Evolutionary conservation across 2,329 filamentous ascomycete species (phyloP), one percentile per base, ranked within the genome.

Genomic region (Emmonsiellopsis sp.): DNA sequence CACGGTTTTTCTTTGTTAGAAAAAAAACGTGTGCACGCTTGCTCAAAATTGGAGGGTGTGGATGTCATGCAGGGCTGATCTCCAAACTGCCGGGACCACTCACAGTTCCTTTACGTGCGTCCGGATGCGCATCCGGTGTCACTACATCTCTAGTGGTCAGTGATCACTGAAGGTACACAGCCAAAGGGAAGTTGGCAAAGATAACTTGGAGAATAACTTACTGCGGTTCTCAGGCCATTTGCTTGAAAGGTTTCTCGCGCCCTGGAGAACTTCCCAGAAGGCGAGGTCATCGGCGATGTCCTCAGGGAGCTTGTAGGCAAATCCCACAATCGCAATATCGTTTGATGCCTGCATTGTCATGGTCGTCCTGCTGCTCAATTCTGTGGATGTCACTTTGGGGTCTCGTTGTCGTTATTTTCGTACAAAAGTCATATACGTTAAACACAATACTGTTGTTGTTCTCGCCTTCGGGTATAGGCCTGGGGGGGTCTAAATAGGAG

Each of bases 241-340:
- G n/a, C 15, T 48, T 9, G 45, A 9, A 6, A 48, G 45, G 45
- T 48, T 48, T 30, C 31, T 48, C 26, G 20, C 45, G 13, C 20
- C 15, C 31, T 35, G 45, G 45, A 48, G 45, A 20, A 48, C 11
- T 35, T 48, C 45, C 45, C 45, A 48, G 45, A 48, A 48, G 45
- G 45, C 31, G 10, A 10, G 10, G 26, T 48, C 45, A 20, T 48
- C 26, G 10, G 3, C 31, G 26, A 48, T 35, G 31, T 48, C 31
- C 45, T 48, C 13, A 30, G 45, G 45, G n/a, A 48, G 45, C 16
- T 48, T 48, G 45, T 48, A 48, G 16, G 45, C 45, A 35, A 48
- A 48, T 20, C 45, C 45, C 15, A 48, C 45, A 11, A 48, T 20
- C 8, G 45, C 45, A 48, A 48, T 48, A 20, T 48, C 45, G 31